Conservation (phyloP, 768 basidiomycete species). For the Austroboletus eburneus region DNA sequence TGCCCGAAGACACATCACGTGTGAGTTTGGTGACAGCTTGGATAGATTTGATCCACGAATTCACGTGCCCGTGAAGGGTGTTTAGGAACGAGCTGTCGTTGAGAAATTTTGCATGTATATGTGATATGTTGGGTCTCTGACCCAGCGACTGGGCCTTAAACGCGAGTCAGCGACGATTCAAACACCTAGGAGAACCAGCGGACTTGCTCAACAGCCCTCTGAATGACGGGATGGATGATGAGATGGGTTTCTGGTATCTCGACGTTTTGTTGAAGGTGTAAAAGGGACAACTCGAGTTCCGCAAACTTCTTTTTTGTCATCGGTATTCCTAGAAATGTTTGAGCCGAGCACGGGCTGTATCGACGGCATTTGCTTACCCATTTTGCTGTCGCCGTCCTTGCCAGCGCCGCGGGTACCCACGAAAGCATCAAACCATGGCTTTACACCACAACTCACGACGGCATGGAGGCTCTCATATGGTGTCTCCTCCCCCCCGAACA, state of each 20-base stretch:
- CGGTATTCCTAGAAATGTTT: slow-evolving; percentile 62
- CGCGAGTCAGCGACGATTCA: slow-evolving; percentile 28
- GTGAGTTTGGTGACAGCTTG: slow-evolving; percentile 96
- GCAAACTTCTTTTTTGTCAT: slow-evolving; percentile 99
- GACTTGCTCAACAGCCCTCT: slow-evolving; percentile 77
- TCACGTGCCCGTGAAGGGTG: slow-evolving; percentile 88
- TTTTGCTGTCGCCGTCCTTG: slow-evolving; percentile 77
- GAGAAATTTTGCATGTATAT: slow-evolving; percentile 68
- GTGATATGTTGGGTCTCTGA: slow-evolving; percentile 68
- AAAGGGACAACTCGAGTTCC: slow-evolving; percentile 87
- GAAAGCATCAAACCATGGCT: slow-evolving; percentile 98
- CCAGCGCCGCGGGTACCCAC: slow-evolving; percentile 76
- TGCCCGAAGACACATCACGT: slow-evolving; percentile 89
- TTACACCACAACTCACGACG: slow-evolving; percentile 91
- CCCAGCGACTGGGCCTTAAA: slow-evolving; percentile 44
- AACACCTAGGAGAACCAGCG: slow-evolving; percentile 11
- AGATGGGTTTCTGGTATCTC: slow-evolving; percentile 98
- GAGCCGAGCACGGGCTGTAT: neutral
- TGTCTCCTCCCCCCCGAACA: slow-evolving; percentile 84
- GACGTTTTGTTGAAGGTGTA: slow-evolving; percentile 97
- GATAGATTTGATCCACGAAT: slow-evolving; percentile 97
- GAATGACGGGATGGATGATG: slow-evolving; percentile 85
- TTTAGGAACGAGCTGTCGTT: slow-evolving; percentile 92
- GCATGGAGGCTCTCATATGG: slow-evolving; percentile 96
- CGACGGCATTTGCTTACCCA: slow-evolving; percentile 48